Evolutionary conservation across 129 eudicot species (phyloP).

Genomic region (Saposhnikovia divaricata): DNA sequence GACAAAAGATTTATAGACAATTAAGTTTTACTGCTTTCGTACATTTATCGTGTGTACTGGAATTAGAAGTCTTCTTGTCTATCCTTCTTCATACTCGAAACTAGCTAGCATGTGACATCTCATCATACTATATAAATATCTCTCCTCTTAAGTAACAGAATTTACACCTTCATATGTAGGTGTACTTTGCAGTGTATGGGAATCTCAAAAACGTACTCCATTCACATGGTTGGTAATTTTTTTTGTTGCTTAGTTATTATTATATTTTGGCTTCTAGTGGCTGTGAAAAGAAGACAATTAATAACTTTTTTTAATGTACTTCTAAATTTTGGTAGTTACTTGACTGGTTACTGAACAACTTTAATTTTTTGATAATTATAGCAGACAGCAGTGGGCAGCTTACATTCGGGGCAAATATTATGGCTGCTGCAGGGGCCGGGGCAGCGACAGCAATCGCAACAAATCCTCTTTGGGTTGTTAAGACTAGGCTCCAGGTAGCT

Average conservation of each 20-base stretch:
- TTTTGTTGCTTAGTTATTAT: neutral
- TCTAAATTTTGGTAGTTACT: neutral
- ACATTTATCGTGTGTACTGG: neutral
- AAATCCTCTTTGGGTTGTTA: constrained; percentile 96
- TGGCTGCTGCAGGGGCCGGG: constrained; percentile 98
- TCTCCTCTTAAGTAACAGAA: neutral
- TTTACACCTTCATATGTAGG: constrained; percentile 42
- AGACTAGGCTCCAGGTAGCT: constrained; percentile 92
- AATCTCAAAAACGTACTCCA: constrained; percentile 69
- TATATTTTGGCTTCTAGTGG: neutral
- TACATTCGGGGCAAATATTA: constrained; percentile 70
- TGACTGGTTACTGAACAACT: neutral
- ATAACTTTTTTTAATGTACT: neutral
- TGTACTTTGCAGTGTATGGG: constrained; percentile 86
- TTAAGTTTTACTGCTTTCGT: neutral
- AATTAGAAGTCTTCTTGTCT: neutral
- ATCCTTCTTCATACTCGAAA: neutral
- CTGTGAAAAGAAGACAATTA: neutral
- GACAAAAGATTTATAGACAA: neutral
- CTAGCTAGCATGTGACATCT: neutral
- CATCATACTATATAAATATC: neutral
- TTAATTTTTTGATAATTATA: neutral
- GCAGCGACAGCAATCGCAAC: constrained; percentile 87
- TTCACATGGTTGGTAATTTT: constrained; percentile 57
- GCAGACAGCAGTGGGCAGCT: constrained; percentile 56